A percentile compares a stretch with the other conserved stretches of the same genome.
Conservation (phyloP, 2,329 filamentous ascomycete species). For the Ophiostoma triangulosporum region DNA sequence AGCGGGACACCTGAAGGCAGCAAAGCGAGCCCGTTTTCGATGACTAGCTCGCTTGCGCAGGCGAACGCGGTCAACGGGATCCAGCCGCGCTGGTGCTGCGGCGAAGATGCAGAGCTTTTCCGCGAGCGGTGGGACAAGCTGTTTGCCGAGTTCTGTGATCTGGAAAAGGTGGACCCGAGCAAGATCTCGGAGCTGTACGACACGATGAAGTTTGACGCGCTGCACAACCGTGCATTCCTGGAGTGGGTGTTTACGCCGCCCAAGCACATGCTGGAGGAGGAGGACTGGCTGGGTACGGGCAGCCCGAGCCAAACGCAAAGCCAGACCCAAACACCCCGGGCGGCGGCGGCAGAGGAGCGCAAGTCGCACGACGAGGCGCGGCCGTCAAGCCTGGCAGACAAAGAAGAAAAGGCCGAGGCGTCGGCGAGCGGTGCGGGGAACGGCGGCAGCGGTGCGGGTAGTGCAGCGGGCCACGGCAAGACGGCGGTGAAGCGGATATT, state of each 20-base stretch:
- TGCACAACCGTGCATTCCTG: slow-evolving; percentile 91
- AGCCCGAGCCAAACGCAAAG: background rate
- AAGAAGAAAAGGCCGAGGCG: background rate
- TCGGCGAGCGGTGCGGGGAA: background rate
- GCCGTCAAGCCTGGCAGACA: slow-evolving; percentile 4
- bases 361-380: slow-evolving; percentile 7
- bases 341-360: slow-evolving; percentile 5
- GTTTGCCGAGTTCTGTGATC: slow-evolving; percentile 90
- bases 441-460: background rate
- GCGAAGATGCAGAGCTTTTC: slow-evolving; percentile 89
- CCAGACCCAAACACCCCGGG: background rate
- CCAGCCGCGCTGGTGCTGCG: slow-evolving; percentile 89
- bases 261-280: slow-evolving; percentile 62
- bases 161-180: slow-evolving; percentile 95
- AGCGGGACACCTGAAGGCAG: background rate
- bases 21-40: slow-evolving; percentile 27
- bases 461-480: slow-evolving; percentile 14
- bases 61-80: slow-evolving; percentile 54
- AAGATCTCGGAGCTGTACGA: slow-evolving; percentile 98
- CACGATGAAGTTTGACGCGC: slow-evolving; percentile 97
- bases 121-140: slow-evolving; percentile 97
- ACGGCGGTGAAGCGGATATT: slow-evolving; percentile 39
- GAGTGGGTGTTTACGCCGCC: slow-evolving; percentile 96
- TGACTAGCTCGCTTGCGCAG: slow-evolving; percentile 30
- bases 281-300: slow-evolving; percentile 21